phyloP scores from a whole-genome alignment of 2,329 filamentous ascomycete species.

The Penicillium sp. region DNA sequence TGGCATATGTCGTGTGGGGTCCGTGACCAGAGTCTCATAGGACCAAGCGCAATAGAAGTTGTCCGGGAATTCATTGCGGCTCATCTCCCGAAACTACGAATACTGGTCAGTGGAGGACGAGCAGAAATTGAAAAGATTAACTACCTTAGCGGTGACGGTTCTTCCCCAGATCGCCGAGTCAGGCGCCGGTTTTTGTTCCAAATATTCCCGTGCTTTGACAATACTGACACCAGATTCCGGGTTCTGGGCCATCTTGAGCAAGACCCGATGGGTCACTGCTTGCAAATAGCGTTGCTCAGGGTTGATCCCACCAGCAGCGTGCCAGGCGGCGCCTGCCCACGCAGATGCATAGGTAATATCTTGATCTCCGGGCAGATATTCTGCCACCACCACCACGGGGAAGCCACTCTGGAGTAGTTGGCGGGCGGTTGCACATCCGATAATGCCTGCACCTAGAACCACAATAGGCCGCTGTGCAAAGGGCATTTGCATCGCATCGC shows the following conservation, averaged over 20 bases:
- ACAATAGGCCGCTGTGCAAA: constrained; percentile 38
- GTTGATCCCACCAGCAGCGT: constrained; percentile 37
- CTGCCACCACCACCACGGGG: constrained; percentile 35
- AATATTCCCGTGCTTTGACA: constrained; percentile 36
- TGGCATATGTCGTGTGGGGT: constrained; percentile 40
- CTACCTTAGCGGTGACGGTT: constrained; percentile 36
- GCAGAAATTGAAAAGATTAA: background rate
- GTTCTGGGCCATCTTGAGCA: constrained; percentile 37
- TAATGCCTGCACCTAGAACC: constrained; percentile 42
- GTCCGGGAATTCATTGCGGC: constrained; percentile 32
- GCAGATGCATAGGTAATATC: constrained; percentile 40
- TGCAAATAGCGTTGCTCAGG: constrained; percentile 38
- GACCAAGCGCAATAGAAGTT: constrained; percentile 36
- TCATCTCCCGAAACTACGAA: constrained; percentile 35
- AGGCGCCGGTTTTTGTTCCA: constrained; percentile 32
- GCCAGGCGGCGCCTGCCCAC: constrained; percentile 43
- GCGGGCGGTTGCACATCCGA: constrained; percentile 39
- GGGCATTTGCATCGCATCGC: constrained; percentile 26
- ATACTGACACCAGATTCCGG: constrained; percentile 36
- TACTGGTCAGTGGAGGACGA: background rate
- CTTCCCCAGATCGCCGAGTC: constrained; percentile 39
- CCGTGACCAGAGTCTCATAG: constrained; percentile 39
- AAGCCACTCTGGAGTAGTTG: constrained; percentile 39
- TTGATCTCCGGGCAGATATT: constrained; percentile 39
- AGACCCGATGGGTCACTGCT: constrained; percentile 35